A percentile compares a stretch with the other conserved stretches of the same genome.
These are phyloP conservation scores for Penicillium chermesinum DNA, from an alignment of 495 filamentous ascomycete species.

Conservation along the genomic window DNA sequence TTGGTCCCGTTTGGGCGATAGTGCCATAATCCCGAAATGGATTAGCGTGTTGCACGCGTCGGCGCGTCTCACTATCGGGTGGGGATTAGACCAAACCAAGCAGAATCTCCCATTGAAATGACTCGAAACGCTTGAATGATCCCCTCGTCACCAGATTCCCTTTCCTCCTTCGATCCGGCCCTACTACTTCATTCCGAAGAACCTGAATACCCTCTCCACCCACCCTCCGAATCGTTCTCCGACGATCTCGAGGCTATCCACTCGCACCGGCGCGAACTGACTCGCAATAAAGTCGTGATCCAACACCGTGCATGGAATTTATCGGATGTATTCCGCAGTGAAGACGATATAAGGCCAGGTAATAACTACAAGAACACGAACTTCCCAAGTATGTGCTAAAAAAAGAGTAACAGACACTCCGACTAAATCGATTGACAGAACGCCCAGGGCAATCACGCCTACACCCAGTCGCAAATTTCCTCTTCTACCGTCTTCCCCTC, in stretches of 20 bases:
- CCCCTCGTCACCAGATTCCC: constrained; percentile 29
- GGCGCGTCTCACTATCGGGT: constrained; percentile 27
- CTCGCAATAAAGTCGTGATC: constrained; percentile 56
- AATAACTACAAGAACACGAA: constrained; percentile 8
- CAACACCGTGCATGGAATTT: constrained; percentile 57
- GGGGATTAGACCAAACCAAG: constrained; percentile 8
- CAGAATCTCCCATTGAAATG: constrained; percentile 6
- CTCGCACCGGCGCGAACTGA: constrained; percentile 44
- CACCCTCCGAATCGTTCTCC: constrained; percentile 40
- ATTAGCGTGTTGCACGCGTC: constrained; percentile 35
- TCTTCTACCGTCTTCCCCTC: constrained; percentile 31
- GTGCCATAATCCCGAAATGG: constrained; percentile 13
- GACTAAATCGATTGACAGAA: constrained; percentile 23
- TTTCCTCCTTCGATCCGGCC: constrained; percentile 51
- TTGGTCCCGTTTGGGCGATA: not conserved
- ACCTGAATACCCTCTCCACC: constrained; percentile 17
- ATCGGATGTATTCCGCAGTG: constrained; percentile 58
- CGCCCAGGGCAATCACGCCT: constrained; percentile 21
- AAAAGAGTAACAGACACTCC: constrained; percentile 34
- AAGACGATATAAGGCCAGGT: constrained; percentile 51
- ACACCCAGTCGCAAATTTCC: constrained; percentile 13
- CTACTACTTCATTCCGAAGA: constrained; percentile 47
- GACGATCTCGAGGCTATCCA: constrained; percentile 61
- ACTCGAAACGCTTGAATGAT: constrained; percentile 31
- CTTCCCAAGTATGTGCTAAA: constrained; percentile 1